Conservation (phyloP, 2,329 filamentous ascomycete genomes). For the Colletotrichum sp. region DNA sequence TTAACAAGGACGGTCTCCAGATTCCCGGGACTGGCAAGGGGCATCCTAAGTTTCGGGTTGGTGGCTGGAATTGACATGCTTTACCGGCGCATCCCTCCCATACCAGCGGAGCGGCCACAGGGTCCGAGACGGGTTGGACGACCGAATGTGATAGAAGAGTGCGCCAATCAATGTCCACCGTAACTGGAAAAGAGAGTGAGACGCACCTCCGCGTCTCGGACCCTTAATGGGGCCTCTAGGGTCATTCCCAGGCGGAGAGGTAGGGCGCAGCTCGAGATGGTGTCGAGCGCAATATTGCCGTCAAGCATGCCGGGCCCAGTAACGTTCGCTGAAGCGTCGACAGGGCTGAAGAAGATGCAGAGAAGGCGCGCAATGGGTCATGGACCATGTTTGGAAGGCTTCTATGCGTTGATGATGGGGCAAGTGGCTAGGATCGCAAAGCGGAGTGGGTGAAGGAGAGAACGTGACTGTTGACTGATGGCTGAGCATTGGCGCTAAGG, state of each 20-base stretch:
- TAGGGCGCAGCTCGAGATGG: background rate
- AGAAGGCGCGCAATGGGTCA: background rate
- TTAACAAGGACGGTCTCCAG: background rate
- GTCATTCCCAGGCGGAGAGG: background rate
- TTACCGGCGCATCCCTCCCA: background rate
- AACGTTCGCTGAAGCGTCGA: background rate
- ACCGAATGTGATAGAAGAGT: background rate
- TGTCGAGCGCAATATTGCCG: background rate
- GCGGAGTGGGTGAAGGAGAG: background rate
- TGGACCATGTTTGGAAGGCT: background rate
- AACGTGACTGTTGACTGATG: background rate
- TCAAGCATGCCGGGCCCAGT: background rate
- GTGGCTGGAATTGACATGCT: background rate
- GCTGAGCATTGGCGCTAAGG: constrained; percentile 15
- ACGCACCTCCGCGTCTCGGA: background rate
- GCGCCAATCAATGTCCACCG: background rate
- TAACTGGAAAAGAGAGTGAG: background rate
- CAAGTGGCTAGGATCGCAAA: background rate
- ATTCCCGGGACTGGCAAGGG: background rate
- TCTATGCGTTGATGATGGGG: background rate
- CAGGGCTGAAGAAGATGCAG: constrained; percentile 18
- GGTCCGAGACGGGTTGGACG: background rate
- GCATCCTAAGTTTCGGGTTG: background rate
- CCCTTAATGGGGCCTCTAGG: background rate
- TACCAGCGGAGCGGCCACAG: background rate